Evolutionary conservation across 176 grass and related monocot genomes (phyloP).

Genomic region (Typha latifolia): DNA sequence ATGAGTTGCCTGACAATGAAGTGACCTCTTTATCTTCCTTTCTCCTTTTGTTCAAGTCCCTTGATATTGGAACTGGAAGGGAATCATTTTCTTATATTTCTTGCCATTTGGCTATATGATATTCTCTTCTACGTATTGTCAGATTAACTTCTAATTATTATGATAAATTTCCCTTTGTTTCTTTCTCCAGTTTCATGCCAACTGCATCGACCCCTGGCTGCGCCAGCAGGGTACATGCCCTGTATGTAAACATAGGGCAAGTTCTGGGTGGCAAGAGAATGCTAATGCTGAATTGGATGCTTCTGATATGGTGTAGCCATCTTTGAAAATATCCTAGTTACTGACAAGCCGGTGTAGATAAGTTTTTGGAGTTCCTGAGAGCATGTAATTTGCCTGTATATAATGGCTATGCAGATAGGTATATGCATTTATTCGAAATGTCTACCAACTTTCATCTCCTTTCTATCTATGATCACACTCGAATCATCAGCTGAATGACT

Average conservation of each 20-base stretch:
- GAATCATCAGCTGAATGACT: no score
- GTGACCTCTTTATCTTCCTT: no score
- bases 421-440: no score
- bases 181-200: slow-evolving; percentile 66
- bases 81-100: no score
- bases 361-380: not conserved
- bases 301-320: slow-evolving; percentile 57
- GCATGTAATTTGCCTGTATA: no score
- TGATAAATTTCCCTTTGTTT: not conserved
- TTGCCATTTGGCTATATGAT: no score
- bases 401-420: no score
- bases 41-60: no score
- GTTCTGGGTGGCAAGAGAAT: slow-evolving; percentile 34
- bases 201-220: slow-evolving; percentile 95
- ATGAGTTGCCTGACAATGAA: no score
- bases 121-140: not conserved
- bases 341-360: slow-evolving; percentile 13
- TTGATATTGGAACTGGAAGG: no score
- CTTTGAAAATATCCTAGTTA: slow-evolving; percentile 1
- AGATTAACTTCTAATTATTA: not conserved
- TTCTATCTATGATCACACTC: no score
- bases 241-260: slow-evolving; percentile 79
- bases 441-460: no score
- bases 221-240: slow-evolving; percentile 95
- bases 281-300: slow-evolving; percentile 36